phyloP scores from a whole-genome alignment of 2,329 filamentous ascomycete genomes.

The Byssothecium circinans region DNA sequence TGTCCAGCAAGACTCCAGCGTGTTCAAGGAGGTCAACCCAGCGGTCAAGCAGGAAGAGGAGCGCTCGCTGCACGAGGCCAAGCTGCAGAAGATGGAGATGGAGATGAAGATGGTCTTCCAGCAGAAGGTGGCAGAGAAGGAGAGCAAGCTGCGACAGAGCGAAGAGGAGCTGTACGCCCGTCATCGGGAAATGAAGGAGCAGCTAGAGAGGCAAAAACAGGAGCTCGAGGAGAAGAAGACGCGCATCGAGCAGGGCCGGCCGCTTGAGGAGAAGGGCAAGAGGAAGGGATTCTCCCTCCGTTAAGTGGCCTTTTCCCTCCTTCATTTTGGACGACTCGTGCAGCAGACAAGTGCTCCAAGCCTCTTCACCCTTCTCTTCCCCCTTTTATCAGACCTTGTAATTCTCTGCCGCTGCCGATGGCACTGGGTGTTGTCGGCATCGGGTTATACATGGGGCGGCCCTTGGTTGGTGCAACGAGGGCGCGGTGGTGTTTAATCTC shows the following conservation, averaged over 20 bases:
- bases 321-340: constrained; percentile 25
- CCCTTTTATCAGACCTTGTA: constrained; percentile 46
- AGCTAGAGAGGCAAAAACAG: constrained; percentile 89
- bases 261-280: constrained; percentile 96
- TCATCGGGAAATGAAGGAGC: constrained; percentile 99
- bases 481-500: constrained; percentile 37
- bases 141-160: constrained; percentile 99
- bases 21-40: constrained; percentile 99
- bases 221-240: constrained; percentile 99
- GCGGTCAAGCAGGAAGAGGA: constrained; percentile 99
- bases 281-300: constrained; percentile 99
- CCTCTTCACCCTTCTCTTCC: constrained; percentile 38
- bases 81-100: constrained; percentile 99
- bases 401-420: constrained; percentile 44
- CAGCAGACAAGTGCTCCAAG: constrained; percentile 25
- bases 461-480: constrained; percentile 24
- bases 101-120: constrained; percentile 99
- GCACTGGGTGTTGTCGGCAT: constrained; percentile 45
- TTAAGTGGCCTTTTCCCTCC: constrained; percentile 52
- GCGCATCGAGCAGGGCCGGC: constrained; percentile 90
- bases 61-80: constrained; percentile 96
- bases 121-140: constrained; percentile 99
- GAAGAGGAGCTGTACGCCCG: constrained; percentile 98
- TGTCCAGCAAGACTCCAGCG: constrained; percentile 95
- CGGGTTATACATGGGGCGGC: constrained; percentile 39